Evolutionary conservation across 371 early-diverging fungal species (phyloP), one percentile per base, ranked within the genome.

Genomic region (Massospora cicadina): DNA sequence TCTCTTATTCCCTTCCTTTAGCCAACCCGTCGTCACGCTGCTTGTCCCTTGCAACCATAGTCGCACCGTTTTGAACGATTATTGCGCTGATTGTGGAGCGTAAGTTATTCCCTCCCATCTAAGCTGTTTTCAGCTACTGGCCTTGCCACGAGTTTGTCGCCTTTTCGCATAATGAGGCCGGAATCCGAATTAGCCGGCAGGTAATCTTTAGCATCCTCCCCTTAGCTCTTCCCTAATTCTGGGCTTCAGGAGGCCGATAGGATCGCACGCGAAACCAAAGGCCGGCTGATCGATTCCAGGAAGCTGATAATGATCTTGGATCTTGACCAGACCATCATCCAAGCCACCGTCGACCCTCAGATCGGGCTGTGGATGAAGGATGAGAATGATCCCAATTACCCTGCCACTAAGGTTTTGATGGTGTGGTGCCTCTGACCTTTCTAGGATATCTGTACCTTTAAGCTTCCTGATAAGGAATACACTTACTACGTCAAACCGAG

Each of bases 291-390:
- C 63, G 65, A 74, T 21, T 76, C 75, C 54, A 78, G 80, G 56
- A 93, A 87, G 71, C 79, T 99, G 33, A 89, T 93, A 17, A 74
- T 99, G n/a, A 85, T 99, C 54, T 78, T 99, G 27, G 99, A 99
- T 78, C 79, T 99, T 58, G 99, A 99, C 73, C 98, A 96, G 74
- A 99, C 99, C 0, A 79, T 99, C 25, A 86, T 99, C n/a, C 99
- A 99, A 66, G 97, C 98, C 12, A 86, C 91, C 5, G 86, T 86
- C 32, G 87, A 92, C 65, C 80, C 84, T 0, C 81, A 81, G 1
- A 84, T 94, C 25, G 86, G 81, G 2, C 79, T 82, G 31, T 91
- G 92, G 91, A 75, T 91, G 68, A 76, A 75, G 32, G 79, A 91
- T 53, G 80, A 86, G 55, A 75, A 81, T 29, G 80, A 85, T 65